Percentiles rank a stretch among this genome's conserved stretches.
These are phyloP conservation scores for Rutidosis leptorrhynchoides DNA, from an alignment of 129 eudicot species.

Conservation along the genomic window DNA sequence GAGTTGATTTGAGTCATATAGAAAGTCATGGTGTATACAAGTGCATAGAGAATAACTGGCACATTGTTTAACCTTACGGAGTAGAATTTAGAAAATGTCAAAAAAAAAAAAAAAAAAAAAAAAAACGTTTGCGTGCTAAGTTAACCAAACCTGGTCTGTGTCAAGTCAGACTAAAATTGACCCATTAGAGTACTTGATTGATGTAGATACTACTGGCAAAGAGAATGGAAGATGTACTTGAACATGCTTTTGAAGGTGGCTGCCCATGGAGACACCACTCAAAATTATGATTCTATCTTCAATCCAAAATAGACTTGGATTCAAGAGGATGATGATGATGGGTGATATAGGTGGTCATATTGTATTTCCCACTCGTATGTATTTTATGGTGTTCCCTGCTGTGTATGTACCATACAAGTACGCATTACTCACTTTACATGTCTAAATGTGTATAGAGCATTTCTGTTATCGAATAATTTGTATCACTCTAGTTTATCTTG, in stretches of 20 bases:
- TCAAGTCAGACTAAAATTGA: not conserved
- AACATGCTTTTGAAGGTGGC: conserved; percentile 97
- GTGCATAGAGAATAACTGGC: not conserved
- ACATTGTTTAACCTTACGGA: not conserved
- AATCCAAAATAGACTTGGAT: conserved; percentile 10
- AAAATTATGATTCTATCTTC: conserved; percentile 50
- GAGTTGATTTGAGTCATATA: not conserved
- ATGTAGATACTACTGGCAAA: conserved; percentile 75
- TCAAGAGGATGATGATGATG: conserved; percentile 7
- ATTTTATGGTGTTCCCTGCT: conserved; percentile 10
- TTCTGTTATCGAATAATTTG: too few species aligned
- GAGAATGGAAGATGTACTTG: conserved; percentile 93
- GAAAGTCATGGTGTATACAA: not conserved
- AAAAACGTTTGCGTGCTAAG: not conserved
- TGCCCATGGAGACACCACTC: conserved; percentile 88
- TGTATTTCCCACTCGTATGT: conserved; percentile 16
- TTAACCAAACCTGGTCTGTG: not conserved
- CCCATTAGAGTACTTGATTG: conserved; percentile 6
- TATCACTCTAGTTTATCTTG: too few species aligned
- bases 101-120: too few species aligned
- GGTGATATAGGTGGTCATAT: conserved; percentile 8
- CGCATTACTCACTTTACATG: conserved; percentile 2
- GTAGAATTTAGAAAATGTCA: not conserved
- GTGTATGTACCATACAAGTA: conserved; percentile 8
- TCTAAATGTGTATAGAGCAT: conserved; percentile 20